Base-by-base conservation (phyloP, 768 basidiomycete species). In the Tylopilus plumbeoviolaceoides region DNA sequence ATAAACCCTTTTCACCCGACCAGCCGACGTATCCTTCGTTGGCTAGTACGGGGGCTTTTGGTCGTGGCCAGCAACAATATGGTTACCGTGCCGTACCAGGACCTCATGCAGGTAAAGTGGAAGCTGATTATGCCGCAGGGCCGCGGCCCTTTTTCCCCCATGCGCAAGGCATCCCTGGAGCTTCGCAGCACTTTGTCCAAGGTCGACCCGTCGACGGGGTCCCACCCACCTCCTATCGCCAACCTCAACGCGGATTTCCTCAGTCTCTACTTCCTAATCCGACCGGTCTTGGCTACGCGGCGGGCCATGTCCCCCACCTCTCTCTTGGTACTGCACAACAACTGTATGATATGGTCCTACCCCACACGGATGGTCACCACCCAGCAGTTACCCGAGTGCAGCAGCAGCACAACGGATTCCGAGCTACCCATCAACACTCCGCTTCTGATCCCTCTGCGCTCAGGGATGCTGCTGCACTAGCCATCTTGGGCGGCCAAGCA, bases 401-500 rank as follows among this genome's bases (percentile, higher is more conserved):
- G 67, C 87, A 89, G 60, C 88, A 89, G 63, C 85, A 84, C 63
- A 83, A 82, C 59, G 78, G 78, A 42, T 90, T 87, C 73, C 85
- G 87, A 35, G 76, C 74, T 25, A 81, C 79, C 23, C 89, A 91
- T 67, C 89, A 91, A 57, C 89, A 91, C 68, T 91, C 89, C 33
- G 80, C 87, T 5, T 90, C 89, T 2, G 89, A 91, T 63, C 89
- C 89, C 4, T 86, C 88, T 31, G 78, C 83, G 9, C 74, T 90
- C 36, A 81, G 89, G 44, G 89, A 91, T 60, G 83, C 81, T 36
- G 77, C 83, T 31, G 67, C 83, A n/a, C 69, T 89, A 44, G 81
- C 85, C 30, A 63, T 89, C 54, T 70, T 90, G 59, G 80, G 75
- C 59, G 77, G 68, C 51, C 81, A 78, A 60, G 74, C 77, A 6